Percentiles rank a stretch among this genome's conserved stretches.
phyloP scores from a whole-genome alignment of 2,329 filamentous ascomycete genomes.

The Pseudogymnoascus sp. region DNA sequence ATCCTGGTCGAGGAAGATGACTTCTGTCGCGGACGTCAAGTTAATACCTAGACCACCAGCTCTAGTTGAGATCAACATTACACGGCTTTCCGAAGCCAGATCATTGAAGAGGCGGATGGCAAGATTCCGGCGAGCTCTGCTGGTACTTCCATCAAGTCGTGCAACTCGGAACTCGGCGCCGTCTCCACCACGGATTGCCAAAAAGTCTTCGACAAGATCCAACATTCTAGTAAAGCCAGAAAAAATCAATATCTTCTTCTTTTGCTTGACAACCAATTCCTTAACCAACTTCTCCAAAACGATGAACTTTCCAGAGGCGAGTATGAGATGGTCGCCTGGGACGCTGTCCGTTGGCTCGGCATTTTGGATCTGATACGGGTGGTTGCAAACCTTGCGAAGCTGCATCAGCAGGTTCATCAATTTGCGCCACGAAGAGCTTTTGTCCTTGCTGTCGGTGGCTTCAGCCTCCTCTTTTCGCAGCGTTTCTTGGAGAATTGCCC shows the following conservation, averaged over 20 bases:
- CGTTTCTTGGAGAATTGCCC: conserved; percentile 35
- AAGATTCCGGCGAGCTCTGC: conserved; percentile 79
- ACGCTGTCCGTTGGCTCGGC: conserved; percentile 41
- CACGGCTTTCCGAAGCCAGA: conserved; percentile 69
- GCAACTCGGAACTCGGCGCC: conserved; percentile 64
- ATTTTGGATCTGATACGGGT: conserved; percentile 52
- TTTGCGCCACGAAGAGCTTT: conserved; percentile 36
- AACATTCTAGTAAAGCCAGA: conserved; percentile 89
- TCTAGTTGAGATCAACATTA: conserved; percentile 85
- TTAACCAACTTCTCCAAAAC: conserved; percentile 77
- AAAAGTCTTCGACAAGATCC: conserved; percentile 83
- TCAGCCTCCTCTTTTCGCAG: conserved; percentile 26
- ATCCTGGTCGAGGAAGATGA: conserved; percentile 94
- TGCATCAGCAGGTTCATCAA: conserved; percentile 94
- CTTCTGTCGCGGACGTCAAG: conserved; percentile 87
- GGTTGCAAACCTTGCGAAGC: conserved; percentile 84
- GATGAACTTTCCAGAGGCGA: conserved; percentile 81
- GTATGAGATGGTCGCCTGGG: conserved; percentile 71
- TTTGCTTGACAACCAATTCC: conserved; percentile 58
- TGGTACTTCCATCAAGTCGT: conserved; percentile 74
- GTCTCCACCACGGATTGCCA: conserved; percentile 38
- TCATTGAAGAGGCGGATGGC: conserved; percentile 92
- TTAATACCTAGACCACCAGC: conserved; percentile 97
- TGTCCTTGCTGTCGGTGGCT: conserved; percentile 13
- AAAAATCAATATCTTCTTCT: conserved; percentile 81